phyloP scores from a whole-genome alignment of 2,329 filamentous ascomycete species.

The Ceratocystis alfenasii region DNA sequence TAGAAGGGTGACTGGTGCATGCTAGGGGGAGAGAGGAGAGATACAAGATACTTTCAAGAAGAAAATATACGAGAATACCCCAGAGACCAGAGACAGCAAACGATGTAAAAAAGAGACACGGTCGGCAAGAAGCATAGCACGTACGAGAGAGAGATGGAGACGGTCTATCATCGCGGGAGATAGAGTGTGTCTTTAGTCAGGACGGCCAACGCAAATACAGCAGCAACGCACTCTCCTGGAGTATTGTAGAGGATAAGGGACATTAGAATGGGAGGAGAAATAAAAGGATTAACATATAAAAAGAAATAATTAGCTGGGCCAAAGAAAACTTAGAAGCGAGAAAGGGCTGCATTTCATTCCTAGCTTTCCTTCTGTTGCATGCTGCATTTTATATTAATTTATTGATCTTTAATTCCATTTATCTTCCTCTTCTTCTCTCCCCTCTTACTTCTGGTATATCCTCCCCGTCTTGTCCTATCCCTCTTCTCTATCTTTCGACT shows the following conservation, averaged over 20 bases:
- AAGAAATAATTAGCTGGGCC: neutral
- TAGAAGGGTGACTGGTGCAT: neutral
- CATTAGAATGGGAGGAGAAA: neutral
- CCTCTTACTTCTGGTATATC: neutral
- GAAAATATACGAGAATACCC: neutral
- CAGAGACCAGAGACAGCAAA: neutral
- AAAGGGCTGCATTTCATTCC: neutral
- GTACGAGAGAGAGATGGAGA: too few relatives aligned
- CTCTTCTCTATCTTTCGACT: neutral
- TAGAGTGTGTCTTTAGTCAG: neutral
- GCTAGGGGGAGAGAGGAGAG: neutral
- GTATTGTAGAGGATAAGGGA: too few relatives aligned
- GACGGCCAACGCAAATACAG: neutral
- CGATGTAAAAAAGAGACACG: neutral
- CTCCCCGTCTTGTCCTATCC: neutral
- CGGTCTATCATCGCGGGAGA: neutral
- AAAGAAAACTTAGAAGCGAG: neutral
- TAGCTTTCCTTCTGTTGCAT: neutral
- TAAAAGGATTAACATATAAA: neutral
- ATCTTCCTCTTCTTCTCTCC: neutral
- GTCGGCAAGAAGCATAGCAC: too few relatives aligned
- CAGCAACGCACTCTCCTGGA: neutral
- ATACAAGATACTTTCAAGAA: neutral
- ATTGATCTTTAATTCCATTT: slow-evolving; percentile 1
- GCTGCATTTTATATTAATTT: neutral